Conservation (phyloP, 352 stramenopile species). For the Thalassiosira mediterranea region DNA sequence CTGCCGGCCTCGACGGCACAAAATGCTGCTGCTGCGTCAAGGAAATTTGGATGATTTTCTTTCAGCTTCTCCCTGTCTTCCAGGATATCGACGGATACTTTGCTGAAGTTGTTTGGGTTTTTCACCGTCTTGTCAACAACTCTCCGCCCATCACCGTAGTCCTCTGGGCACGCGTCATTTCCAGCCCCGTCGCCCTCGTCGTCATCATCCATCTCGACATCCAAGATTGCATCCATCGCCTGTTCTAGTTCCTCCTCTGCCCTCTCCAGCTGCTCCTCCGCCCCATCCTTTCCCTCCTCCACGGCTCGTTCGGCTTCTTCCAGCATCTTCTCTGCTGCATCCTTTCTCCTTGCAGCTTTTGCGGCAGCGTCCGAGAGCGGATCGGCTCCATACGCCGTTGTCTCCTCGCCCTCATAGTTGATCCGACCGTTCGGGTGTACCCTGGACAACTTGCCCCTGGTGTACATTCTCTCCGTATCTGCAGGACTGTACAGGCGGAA, state of each 20-base stretch:
- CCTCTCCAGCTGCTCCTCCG: slow-evolving; percentile 82
- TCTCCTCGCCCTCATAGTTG: slow-evolving; percentile 84
- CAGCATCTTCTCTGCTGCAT: slow-evolving; percentile 51
- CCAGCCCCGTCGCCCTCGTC: slow-evolving; percentile 52
- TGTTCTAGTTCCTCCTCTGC: slow-evolving; percentile 81
- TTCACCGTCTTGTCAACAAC: slow-evolving; percentile 59
- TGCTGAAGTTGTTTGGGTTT: slow-evolving; percentile 80
- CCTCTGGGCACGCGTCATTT: slow-evolving; percentile 1
- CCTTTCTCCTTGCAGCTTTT: slow-evolving; percentile 27
- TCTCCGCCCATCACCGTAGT: slow-evolving; percentile 16
- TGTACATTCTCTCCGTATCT: slow-evolving; percentile 91
- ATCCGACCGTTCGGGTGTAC: slow-evolving; percentile 95
- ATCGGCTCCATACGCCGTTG: slow-evolving; percentile 58
- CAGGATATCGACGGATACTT: slow-evolving; percentile 55
- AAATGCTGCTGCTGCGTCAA: slow-evolving; percentile 50
- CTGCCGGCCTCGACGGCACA: slow-evolving; percentile 89
- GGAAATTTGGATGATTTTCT: slow-evolving; percentile 65
- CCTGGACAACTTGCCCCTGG: slow-evolving; percentile 80
- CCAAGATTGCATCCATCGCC: slow-evolving; percentile 61
- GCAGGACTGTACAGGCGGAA: slow-evolving; percentile 89
- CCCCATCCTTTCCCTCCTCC: slow-evolving; percentile 66
- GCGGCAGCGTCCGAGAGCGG: slow-evolving; percentile 39
- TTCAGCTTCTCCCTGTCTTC: slow-evolving; percentile 49
- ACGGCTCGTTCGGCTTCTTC: slow-evolving; percentile 67
- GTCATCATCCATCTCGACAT: slow-evolving; percentile 73